phyloP scores from a whole-genome alignment of 2,329 filamentous ascomycete species.

The Clarireedia paspali region DNA sequence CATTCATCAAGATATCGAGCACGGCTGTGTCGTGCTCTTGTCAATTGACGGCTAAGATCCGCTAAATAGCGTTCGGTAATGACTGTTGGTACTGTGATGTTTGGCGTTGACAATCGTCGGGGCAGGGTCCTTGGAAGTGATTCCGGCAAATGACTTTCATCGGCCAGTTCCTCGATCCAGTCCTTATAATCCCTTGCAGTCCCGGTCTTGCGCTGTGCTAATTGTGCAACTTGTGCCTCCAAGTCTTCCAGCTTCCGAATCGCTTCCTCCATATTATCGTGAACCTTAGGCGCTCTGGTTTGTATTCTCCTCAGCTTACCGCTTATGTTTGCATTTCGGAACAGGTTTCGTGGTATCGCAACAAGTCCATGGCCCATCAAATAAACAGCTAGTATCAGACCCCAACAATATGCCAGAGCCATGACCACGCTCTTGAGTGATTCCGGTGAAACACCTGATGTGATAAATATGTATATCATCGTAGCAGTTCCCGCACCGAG shows the following conservation, averaged over 20 bases:
- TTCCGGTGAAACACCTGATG: slow-evolving; percentile 63
- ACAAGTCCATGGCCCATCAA: slow-evolving; percentile 97
- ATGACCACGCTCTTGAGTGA: slow-evolving; percentile 81
- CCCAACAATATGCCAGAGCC: slow-evolving; percentile 93
- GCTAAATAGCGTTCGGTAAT: slow-evolving; percentile 92
- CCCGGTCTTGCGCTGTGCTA: slow-evolving; percentile 74
- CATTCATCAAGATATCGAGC: slow-evolving; percentile 80
- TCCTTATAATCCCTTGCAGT: slow-evolving; percentile 70
- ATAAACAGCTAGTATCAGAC: slow-evolving; percentile 84
- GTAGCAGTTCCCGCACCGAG: slow-evolving; percentile 63
- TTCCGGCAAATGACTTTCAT: slow-evolving; percentile 65
- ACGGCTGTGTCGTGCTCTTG: slow-evolving; percentile 74
- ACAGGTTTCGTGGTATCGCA: slow-evolving; percentile 74
- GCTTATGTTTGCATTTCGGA: slow-evolving; percentile 71
- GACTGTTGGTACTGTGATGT: slow-evolving; percentile 60
- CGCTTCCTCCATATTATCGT: slow-evolving; percentile 84
- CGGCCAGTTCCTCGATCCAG: slow-evolving; percentile 92
- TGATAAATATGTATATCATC: slow-evolving; percentile 75
- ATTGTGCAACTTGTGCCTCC: slow-evolving; percentile 70
- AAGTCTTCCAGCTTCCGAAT: slow-evolving; percentile 71
- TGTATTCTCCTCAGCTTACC: slow-evolving; percentile 69
- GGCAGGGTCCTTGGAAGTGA: slow-evolving; percentile 38
- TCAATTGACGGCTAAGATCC: slow-evolving; percentile 74
- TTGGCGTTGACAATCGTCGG: slow-evolving; percentile 35
- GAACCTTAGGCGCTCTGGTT: slow-evolving; percentile 66